Conservation (phyloP, 192 early-diverging fungal species). For the Backusella parvicylindrica region DNA sequence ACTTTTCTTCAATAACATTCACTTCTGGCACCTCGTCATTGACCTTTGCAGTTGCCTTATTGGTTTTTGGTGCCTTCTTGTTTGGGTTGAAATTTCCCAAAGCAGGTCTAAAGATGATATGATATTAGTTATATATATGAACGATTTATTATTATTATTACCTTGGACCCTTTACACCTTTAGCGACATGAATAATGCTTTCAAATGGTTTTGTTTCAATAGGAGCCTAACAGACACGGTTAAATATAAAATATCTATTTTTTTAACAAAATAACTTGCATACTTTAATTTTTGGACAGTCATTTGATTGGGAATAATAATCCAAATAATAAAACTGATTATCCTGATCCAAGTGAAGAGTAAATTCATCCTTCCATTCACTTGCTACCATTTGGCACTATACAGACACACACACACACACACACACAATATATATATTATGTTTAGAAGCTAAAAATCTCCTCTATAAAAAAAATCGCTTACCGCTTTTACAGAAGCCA, state of each 20-base stretch:
- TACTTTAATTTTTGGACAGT: slow-evolving; percentile 18
- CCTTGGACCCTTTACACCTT: slow-evolving; percentile 4
- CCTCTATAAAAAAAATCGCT: neutral
- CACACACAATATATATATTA: neutral
- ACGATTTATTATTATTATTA: neutral
- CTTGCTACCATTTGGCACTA: slow-evolving; percentile 30
- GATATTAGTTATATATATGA: neutral
- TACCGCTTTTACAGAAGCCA: slow-evolving; percentile 1
- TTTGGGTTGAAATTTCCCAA: slow-evolving; percentile 15
- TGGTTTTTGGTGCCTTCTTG: neutral
- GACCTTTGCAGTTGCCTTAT: neutral
- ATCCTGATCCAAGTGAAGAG: slow-evolving; percentile 19
- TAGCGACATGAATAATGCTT: neutral
- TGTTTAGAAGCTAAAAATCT: neutral
- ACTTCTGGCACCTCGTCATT: slow-evolving; percentile 9
- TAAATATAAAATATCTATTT: neutral
- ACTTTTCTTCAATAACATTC: slow-evolving; percentile 25
- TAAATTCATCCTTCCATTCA: slow-evolving; percentile 21
- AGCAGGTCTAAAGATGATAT: slow-evolving; percentile 4
- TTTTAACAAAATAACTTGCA: neutral
- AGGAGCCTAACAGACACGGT: neutral
- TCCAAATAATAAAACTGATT: slow-evolving; percentile 22
- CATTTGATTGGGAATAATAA: slow-evolving; percentile 21
- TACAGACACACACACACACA: no score
- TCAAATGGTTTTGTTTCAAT: slow-evolving; percentile 12